Conservation (phyloP, 169 alveolate genomes). For the Amoebophrya sp. region DNA sequence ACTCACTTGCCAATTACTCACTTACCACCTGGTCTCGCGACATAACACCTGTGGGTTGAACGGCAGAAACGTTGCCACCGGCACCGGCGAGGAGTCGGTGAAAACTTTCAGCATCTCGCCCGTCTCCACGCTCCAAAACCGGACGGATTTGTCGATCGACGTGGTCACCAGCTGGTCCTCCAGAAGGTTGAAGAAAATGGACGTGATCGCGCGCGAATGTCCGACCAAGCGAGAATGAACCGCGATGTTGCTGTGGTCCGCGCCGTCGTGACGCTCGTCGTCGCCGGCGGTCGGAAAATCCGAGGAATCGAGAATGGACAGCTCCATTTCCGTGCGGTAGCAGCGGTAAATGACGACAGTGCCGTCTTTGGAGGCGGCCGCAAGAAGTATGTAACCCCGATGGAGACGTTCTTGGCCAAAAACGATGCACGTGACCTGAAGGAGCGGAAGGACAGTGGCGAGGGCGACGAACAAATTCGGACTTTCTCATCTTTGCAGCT, state of each 20-base stretch:
- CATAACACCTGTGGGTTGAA: conserved; percentile 23
- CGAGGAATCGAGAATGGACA: conserved; percentile 6
- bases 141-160: conserved; percentile 37
- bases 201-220: conserved; percentile 27
- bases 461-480: no score
- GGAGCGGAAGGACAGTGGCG: no score
- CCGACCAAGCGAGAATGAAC: conserved; percentile 29
- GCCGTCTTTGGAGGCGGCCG: conserved; percentile 30
- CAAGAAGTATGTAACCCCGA: conserved; percentile 18
- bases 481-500: no score
- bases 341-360: conserved; percentile 28
- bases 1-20: no score
- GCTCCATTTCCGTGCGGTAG: conserved; percentile 22
- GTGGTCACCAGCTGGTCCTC: conserved; percentile 41
- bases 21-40: no score
- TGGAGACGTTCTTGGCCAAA: conserved; percentile 23
- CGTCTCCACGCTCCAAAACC: conserved; percentile 37
- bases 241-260: conserved; percentile 8
- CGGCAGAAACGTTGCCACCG: conserved; percentile 30
- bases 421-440: conserved; percentile 19
- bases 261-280: background rate
- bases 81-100: conserved; percentile 25
- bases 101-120: conserved; percentile 37
- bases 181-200: conserved; percentile 35
- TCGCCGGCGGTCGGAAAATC: background rate